phyloP scores from a whole-genome alignment of 108 stramenopile genomes.

The Bacterosira constricta region DNA sequence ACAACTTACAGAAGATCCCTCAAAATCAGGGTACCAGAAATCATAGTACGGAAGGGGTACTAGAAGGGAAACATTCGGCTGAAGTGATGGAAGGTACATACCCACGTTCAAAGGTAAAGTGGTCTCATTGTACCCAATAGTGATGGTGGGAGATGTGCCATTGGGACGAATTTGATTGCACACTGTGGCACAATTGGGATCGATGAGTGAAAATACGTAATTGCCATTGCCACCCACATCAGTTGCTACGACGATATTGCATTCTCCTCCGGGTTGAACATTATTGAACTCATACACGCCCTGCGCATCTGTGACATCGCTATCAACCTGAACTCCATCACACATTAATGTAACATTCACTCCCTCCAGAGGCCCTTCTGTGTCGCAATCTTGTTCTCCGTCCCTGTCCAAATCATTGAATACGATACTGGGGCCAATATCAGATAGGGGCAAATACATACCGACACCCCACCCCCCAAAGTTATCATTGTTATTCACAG shows the following conservation, averaged over 20 bases:
- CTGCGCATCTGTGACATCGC: not conserved
- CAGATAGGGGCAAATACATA: slow-evolving; percentile 8
- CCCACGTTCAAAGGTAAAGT: slow-evolving; percentile 16
- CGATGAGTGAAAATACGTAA: slow-evolving; percentile 25
- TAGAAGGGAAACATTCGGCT: too few relatives aligned
- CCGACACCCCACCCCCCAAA: too few relatives aligned
- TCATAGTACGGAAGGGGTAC: too few relatives aligned
- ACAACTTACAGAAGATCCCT: too few relatives aligned
- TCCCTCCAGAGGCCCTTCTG: slow-evolving; percentile 8
- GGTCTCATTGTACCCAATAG: not conserved
- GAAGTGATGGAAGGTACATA: slow-evolving; percentile 6
- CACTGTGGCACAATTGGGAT: slow-evolving; percentile 4
- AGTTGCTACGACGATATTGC: too few relatives aligned
- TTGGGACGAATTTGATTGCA: slow-evolving; percentile 24
- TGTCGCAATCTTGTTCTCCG: slow-evolving; percentile 9
- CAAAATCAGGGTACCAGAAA: too few relatives aligned
- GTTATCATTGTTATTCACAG: too few relatives aligned
- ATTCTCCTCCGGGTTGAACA: slow-evolving; percentile 18
- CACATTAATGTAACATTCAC: slow-evolving; percentile 7
- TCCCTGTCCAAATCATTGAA: slow-evolving; percentile 27
- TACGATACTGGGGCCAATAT: slow-evolving; percentile 20
- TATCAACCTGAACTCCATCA: not conserved
- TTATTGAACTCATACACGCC: slow-evolving; percentile 11
- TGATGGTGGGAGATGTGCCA: slow-evolving; percentile 15
- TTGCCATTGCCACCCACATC: too few relatives aligned